Evolutionary conservation across 768 basidiomycete species (phyloP).

Genomic region (Ramaria rubella): DNA sequence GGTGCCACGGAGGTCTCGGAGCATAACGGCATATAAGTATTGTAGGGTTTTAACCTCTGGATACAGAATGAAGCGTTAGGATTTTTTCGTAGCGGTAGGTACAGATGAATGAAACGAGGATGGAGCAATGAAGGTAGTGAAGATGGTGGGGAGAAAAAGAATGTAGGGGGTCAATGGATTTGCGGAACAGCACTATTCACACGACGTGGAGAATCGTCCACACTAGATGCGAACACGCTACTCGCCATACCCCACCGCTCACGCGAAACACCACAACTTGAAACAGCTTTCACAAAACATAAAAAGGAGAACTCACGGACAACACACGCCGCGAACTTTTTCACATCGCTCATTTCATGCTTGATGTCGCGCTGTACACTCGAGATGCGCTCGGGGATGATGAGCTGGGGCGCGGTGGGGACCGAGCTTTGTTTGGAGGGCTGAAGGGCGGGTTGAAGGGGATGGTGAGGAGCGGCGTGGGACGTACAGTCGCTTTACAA

Average conservation of each 20-base stretch:
- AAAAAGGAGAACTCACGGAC: conserved; percentile 4
- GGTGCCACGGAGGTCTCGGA: conserved; percentile 1
- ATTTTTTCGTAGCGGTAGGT: neutral
- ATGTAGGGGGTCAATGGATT: neutral
- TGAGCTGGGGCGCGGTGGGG: conserved; percentile 24
- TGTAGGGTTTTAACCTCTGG: conserved; percentile 1
- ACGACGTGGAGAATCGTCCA: no score
- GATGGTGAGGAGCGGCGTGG: no score
- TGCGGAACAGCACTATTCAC: neutral
- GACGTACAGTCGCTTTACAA: no score
- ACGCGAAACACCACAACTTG: no score
- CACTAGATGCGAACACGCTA: no score
- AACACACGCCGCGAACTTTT: conserved; percentile 78
- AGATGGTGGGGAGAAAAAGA: neutral
- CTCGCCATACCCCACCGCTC: no score
- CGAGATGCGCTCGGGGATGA: conserved; percentile 28
- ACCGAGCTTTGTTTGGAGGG: no score
- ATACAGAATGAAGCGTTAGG: neutral
- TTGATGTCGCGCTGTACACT: conserved; percentile 74
- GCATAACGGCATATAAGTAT: conserved; percentile 3
- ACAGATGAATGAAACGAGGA: neutral
- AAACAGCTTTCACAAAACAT: neutral
- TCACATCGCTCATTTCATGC: conserved; percentile 73
- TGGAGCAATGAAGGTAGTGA: neutral
- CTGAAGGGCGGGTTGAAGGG: no score